Percentiles rank a stretch among this genome's conserved stretches.
These are phyloP conservation scores for Ascochyta koolunga DNA, from an alignment of 2,329 filamentous ascomycete species.

Conservation along the genomic window DNA sequence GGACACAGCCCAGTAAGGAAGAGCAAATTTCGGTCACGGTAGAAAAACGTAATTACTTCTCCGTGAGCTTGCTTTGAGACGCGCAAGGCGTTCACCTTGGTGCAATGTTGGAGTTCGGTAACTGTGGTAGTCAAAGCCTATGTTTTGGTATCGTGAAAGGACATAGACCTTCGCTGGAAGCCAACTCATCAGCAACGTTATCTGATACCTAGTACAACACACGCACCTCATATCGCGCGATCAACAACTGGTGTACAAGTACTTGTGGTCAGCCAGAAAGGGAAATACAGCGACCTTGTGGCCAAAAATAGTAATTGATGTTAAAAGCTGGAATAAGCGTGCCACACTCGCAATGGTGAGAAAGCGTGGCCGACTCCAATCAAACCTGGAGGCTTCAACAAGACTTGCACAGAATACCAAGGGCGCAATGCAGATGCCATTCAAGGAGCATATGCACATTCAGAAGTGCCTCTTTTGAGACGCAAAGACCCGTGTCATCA, in stretches of 20 bases:
- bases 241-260: slow-evolving; percentile 1
- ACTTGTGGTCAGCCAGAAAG: neutral
- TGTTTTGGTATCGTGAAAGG: neutral
- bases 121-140: slow-evolving; percentile 23
- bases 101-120: slow-evolving; percentile 22
- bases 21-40: slow-evolving; percentile 33
- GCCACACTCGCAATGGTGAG: neutral
- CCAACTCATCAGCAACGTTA: neutral
- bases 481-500: neutral
- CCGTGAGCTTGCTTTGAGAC: slow-evolving; percentile 29
- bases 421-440: too few relatives aligned
- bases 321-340: slow-evolving; percentile 10
- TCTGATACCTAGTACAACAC: slow-evolving; percentile 9
- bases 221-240: slow-evolving; percentile 2
- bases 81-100: slow-evolving; percentile 19
- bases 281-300: neutral
- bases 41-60: slow-evolving; percentile 34
- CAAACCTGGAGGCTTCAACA: neutral
- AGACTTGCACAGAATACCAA: neutral
- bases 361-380: neutral
- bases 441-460: neutral
- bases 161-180: neutral
- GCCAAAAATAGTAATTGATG: slow-evolving; percentile 10
- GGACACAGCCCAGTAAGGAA: slow-evolving; percentile 40
- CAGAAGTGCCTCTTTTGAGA: neutral